Evolutionary conservation across 2,329 filamentous ascomycete species (phyloP), one percentile per base, ranked within the genome.

Genomic region (Colletotrichum scovillei): DNA sequence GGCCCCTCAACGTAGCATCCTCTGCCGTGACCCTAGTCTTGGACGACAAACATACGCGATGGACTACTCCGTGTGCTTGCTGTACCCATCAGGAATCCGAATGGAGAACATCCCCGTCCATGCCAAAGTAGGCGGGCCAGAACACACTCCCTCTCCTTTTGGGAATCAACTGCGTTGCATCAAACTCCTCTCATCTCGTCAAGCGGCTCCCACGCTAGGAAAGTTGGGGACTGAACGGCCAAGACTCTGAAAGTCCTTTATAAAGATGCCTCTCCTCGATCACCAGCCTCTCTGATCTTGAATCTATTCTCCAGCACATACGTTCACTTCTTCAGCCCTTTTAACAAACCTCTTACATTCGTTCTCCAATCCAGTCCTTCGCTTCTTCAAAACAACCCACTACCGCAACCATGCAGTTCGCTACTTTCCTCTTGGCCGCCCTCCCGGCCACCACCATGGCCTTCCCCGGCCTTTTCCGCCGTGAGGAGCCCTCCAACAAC

Each of bases 381-480:
- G 46, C 42, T 42, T 26, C 55, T 42, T 26, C 32, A 11, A 62
- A 42, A 46, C 11, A 46, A 9, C 42, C 42, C 42, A 42, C 57
- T 12, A 24, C 38, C 52, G 66, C 42, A 24, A 49, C 19, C 53
- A 69, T 65, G 60, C 66, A 73, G 59, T 62, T 65, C 26, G 58
- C 67, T 49, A 56, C 70, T n/a, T 59, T 65, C 55, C 14, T 73
- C 30, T 53, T 60, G 53, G 46, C 55, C 66, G 53, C 53, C 42
- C 55, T 65, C 42, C 42, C 55, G 70, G 66, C 59, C 66, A 24
- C 66, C 38, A 28, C 55, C 55, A 64, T 60, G 65, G 66, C 70
- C 42, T 59, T 72, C 38, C 60, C 66, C 55, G 66, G 70, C 60
- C 22, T 69, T 24, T 59, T 69, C 66, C 70, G 65, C 55, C 30